Conservation (phyloP, 805 yeast genomes). For the Yarrowia hollandica region DNA sequence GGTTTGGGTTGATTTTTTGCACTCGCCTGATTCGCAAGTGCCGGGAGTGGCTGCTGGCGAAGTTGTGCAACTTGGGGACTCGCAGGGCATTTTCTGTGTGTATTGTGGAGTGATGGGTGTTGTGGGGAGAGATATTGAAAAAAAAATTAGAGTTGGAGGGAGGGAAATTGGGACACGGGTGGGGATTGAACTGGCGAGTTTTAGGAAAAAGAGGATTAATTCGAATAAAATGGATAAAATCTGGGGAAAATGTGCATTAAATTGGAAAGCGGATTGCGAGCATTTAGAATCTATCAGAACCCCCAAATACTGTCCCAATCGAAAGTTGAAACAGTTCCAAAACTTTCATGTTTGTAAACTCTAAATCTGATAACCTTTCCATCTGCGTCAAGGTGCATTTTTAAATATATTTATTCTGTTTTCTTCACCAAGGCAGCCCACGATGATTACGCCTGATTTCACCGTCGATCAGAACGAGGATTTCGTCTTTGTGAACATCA, state of each 20-base stretch:
- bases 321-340: too few relatives aligned
- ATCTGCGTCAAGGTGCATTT: not conserved
- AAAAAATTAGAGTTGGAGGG: not conserved
- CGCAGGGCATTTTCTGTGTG: not conserved
- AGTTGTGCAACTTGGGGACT: too few relatives aligned
- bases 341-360: too few relatives aligned
- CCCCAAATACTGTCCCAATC: too few relatives aligned
- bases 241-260: too few relatives aligned
- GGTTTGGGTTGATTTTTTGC: not conserved
- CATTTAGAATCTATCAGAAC: too few relatives aligned
- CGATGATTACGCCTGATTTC: conserved; percentile 88
- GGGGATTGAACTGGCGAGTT: not conserved
- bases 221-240: too few relatives aligned
- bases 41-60: too few relatives aligned
- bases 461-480: conserved; percentile 74
- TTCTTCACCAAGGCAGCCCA: conserved; percentile 9
- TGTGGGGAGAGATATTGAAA: conserved; percentile 12
- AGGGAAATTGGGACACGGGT: too few relatives aligned
- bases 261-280: not conserved
- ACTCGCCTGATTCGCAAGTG: too few relatives aligned
- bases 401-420: not conserved
- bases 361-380: not conserved
- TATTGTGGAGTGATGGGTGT: not conserved
- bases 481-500: conserved; percentile 60
- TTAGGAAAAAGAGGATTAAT: not conserved